A percentile compares a stretch with the other conserved stretches of the same genome.
These are phyloP conservation scores for Aquilaria malaccensis DNA, from an alignment of 345 rosid genomes.

Conservation along the genomic window DNA sequence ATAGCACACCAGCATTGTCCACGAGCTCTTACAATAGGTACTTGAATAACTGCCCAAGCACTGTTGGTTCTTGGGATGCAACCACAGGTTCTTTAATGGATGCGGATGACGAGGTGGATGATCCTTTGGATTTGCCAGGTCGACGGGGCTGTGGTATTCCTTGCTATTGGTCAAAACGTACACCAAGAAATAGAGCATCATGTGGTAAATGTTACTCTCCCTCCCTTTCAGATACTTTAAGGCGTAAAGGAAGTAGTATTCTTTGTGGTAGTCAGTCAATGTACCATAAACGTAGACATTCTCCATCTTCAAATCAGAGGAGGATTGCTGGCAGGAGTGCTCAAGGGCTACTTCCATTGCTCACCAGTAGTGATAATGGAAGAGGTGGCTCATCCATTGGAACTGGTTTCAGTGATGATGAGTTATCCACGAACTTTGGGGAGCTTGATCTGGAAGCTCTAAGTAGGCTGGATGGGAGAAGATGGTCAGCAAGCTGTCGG, in stretches of 20 bases:
- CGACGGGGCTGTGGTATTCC: slow-evolving; percentile 94
- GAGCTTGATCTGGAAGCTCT: slow-evolving; percentile 96
- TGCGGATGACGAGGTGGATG: slow-evolving; percentile 68
- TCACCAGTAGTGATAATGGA: slow-evolving; percentile 47
- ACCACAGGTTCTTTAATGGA: slow-evolving; percentile 78
- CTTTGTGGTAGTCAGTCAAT: slow-evolving; percentile 66
- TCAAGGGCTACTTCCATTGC: slow-evolving; percentile 78
- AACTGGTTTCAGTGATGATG: slow-evolving; percentile 74
- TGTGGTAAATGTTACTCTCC: slow-evolving; percentile 86
- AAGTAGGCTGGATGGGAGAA: slow-evolving; percentile 94
- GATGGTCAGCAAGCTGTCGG: slow-evolving; percentile 92
- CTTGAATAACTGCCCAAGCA: slow-evolving; percentile 51
- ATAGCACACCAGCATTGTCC: slow-evolving; percentile 87
- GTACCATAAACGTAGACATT: slow-evolving; percentile 42
- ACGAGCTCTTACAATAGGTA: slow-evolving; percentile 71
- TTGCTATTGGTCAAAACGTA: slow-evolving; percentile 86
- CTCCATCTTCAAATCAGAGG: slow-evolving; percentile 41
- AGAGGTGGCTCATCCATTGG: slow-evolving; percentile 75
- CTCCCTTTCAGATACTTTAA: slow-evolving; percentile 77
- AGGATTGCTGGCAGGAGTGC: slow-evolving; percentile 54
- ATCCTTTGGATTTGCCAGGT: slow-evolving; percentile 72
- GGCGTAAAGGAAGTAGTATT: slow-evolving; percentile 85
- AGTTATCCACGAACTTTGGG: slow-evolving; percentile 82
- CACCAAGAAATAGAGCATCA: slow-evolving; percentile 58
- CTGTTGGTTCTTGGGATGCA: slow-evolving; percentile 84